Evolutionary conservation across 108 stramenopile species (phyloP).

Genomic region (Skeletonema tropicum): DNA sequence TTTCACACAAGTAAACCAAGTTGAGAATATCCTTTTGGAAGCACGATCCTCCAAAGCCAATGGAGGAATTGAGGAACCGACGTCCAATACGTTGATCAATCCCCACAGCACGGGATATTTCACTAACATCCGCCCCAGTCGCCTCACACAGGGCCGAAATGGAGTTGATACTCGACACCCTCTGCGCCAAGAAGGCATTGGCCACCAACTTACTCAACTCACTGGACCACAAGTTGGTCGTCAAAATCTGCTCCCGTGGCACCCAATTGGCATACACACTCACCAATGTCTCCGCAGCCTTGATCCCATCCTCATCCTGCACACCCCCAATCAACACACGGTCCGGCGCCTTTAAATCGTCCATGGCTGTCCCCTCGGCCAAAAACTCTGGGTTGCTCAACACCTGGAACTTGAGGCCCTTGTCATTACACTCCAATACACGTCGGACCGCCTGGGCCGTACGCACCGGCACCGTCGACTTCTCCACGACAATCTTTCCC

Average conservation of each 20-base stretch:
- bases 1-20: conserved; percentile 99
- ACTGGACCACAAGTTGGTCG: conserved; percentile 98
- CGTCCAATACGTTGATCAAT: conserved; percentile 98
- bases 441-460: conserved; percentile 96
- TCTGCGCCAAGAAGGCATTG: conserved; percentile 99
- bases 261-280: conserved; percentile 96
- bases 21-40: conserved; percentile 99
- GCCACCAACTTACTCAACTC: conserved; percentile 99
- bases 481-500: conserved; percentile 98
- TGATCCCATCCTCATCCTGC: conserved; percentile 89
- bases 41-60: conserved; percentile 99
- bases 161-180: conserved; percentile 98
- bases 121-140: conserved; percentile 96
- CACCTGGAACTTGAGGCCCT: conserved; percentile 95
- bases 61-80: conserved; percentile 96
- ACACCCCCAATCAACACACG: conserved; percentile 99
- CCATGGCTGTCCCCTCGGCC: conserved; percentile 99
- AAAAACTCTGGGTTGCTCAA: conserved; percentile 99
- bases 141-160: conserved; percentile 99
- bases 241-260: conserved; percentile 92
- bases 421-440: conserved; percentile 93
- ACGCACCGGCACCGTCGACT: conserved; percentile 98
- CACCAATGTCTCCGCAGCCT: conserved; percentile 79
- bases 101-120: conserved; percentile 97
- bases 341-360: conserved; percentile 92